These are phyloP conservation scores for Nicotiana rustica DNA, from an alignment of 305 asterid species.

Conservation along the genomic window DNA sequence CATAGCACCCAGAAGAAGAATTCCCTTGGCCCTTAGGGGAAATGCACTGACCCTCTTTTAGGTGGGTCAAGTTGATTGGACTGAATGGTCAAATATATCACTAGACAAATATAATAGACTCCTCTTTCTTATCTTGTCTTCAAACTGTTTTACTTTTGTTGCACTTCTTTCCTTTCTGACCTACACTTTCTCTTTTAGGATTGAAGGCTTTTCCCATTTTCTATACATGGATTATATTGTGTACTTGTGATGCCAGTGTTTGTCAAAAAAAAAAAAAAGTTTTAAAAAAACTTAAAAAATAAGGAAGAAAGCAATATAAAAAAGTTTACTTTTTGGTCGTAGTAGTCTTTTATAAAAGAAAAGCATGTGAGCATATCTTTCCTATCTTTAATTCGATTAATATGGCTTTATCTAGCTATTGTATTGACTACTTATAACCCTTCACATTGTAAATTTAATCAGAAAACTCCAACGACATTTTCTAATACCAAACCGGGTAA, in stretches of 20 bases:
- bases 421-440: neutral
- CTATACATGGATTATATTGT: neutral
- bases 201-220: conserved; percentile 31
- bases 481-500: neutral
- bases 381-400: neutral
- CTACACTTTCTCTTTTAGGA: conserved; percentile 39
- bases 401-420: neutral
- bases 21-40: conserved; percentile 37
- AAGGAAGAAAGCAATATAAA: neutral
- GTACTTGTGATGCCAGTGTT: conserved; percentile 14
- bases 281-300: neutral
- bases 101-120: conserved; percentile 56
- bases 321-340: conserved; percentile 1
- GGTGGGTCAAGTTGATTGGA: conserved; percentile 57
- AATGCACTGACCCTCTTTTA: conserved; percentile 40
- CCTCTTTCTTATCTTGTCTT: conserved; percentile 66
- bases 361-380: conserved; percentile 11
- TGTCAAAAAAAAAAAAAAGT: neutral
- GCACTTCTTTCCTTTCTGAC: conserved; percentile 33
- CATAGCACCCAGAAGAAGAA: conserved; percentile 42
- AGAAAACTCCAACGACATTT: neutral
- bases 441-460: neutral
- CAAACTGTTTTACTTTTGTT: conserved; percentile 38
- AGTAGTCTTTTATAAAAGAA: conserved; percentile 3
- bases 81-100: conserved; percentile 57